Conservation (phyloP, 2,329 filamentous ascomycete genomes). For the Calonectria pteridis region DNA sequence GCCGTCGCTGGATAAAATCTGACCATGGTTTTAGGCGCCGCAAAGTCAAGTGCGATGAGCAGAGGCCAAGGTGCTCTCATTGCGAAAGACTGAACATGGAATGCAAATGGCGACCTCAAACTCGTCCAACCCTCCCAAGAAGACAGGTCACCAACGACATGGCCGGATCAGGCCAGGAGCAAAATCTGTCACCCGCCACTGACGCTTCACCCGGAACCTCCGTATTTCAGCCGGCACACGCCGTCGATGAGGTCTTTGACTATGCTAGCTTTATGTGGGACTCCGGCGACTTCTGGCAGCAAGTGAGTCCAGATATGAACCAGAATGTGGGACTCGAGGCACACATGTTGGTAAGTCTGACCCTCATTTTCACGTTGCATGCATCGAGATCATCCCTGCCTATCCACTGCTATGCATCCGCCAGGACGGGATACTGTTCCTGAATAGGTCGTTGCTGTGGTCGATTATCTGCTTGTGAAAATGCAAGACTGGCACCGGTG, state of each 20-base stretch:
- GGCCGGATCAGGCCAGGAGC: constrained; percentile 26
- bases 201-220: constrained; percentile 45
- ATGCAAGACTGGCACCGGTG: not conserved
- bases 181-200: constrained; percentile 44
- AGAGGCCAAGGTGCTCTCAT: constrained; percentile 62
- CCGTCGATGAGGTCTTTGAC: constrained; percentile 59
- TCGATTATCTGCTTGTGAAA: not conserved
- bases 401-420: constrained; percentile 20
- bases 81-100: constrained; percentile 65
- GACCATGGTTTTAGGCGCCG: constrained; percentile 51
- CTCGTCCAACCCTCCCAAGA: constrained; percentile 39
- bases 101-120: constrained; percentile 61
- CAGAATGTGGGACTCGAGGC: constrained; percentile 40
- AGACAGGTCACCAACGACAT: constrained; percentile 27
- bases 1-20: not conserved
- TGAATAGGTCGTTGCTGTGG: not conserved
- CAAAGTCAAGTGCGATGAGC: constrained; percentile 66
- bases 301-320: constrained; percentile 44
- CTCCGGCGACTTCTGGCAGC: constrained; percentile 51
- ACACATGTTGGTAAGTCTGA: constrained; percentile 37
- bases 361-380: constrained; percentile 11
- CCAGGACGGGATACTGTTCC: not conserved
- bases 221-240: constrained; percentile 44
- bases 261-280: constrained; percentile 65
- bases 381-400: constrained; percentile 3